phyloP scores from a whole-genome alignment of 2,329 filamentous ascomycete genomes.

The Sclerotiophoma versabilis region DNA sequence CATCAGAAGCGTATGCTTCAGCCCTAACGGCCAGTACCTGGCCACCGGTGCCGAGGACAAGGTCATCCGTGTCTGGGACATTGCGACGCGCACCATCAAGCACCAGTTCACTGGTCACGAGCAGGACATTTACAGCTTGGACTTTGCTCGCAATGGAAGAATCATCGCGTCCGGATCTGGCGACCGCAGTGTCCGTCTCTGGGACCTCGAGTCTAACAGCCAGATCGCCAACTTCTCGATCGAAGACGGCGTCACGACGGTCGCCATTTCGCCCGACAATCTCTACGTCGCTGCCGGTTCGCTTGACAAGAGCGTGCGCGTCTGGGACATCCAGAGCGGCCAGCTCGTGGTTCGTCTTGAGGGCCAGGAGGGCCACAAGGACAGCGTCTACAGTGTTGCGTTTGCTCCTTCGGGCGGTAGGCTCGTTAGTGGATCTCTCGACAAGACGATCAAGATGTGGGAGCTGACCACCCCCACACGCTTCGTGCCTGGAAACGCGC shows the following conservation, averaged over 20 bases:
- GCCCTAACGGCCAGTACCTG: conserved; percentile 90
- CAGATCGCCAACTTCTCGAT: conserved; percentile 88
- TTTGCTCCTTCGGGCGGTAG: conserved; percentile 94
- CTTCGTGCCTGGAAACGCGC: conserved; percentile 71
- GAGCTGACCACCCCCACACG: conserved; percentile 78
- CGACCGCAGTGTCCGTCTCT: conserved; percentile 91
- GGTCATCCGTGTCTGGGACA: conserved; percentile 97
- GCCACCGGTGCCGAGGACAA: conserved; percentile 98
- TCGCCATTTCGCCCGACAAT: conserved; percentile 95
- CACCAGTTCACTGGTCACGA: conserved; percentile 97
- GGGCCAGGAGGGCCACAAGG: conserved; percentile 92
- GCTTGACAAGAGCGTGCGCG: conserved; percentile 95
- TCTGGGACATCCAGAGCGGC: conserved; percentile 90
- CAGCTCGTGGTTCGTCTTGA: conserved; percentile 91
- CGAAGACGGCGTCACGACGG: conserved; percentile 96
- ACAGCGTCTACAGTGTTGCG: conserved; percentile 94
- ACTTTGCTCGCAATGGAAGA: conserved; percentile 91
- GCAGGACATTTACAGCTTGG: conserved; percentile 96
- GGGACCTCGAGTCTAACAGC: conserved; percentile 88
- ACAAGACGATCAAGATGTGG: conserved; percentile 99
- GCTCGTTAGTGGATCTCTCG: conserved; percentile 90
- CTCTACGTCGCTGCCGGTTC: conserved; percentile 94
- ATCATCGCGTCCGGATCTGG: conserved; percentile 96
- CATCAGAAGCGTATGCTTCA: conserved; percentile 98
- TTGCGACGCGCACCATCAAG: conserved; percentile 80